Percentiles rank a stretch among this genome's conserved stretches.
Conservation (phyloP, 2,329 filamentous ascomycete genomes). For the Calonectria leucothoes region DNA sequence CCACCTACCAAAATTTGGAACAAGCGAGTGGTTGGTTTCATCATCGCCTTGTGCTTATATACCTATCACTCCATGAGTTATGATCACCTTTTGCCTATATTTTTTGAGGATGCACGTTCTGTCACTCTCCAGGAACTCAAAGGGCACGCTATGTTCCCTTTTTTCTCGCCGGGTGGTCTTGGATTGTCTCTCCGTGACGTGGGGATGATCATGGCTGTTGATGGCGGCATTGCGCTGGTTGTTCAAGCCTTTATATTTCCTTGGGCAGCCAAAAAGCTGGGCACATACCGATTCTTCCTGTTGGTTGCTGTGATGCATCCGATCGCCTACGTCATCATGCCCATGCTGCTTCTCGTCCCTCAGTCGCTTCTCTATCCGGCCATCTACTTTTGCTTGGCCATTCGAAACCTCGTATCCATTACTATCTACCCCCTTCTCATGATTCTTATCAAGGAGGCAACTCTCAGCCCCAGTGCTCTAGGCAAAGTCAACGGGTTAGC, state of each 20-base stretch:
- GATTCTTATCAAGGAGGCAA: conserved; percentile 76
- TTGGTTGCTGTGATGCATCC: conserved; percentile 70
- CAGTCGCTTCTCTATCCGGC: conserved; percentile 62
- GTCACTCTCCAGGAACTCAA: conserved; percentile 51
- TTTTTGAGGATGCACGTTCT: conserved; percentile 81
- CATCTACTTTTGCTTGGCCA: conserved; percentile 67
- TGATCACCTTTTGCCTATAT: conserved; percentile 92
- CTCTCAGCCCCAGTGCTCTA: conserved; percentile 65
- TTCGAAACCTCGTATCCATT: conserved; percentile 72
- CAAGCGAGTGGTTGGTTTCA: conserved; percentile 77
- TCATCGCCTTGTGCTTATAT: conserved; percentile 88
- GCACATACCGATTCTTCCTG: conserved; percentile 70
- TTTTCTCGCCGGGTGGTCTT: conserved; percentile 71
- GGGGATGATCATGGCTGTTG: conserved; percentile 69
- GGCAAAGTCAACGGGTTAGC: conserved; percentile 75
- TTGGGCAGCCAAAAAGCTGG: conserved; percentile 66
- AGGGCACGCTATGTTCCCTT: conserved; percentile 50
- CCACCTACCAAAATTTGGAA: conserved; percentile 58
- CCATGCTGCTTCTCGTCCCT: conserved; percentile 67
- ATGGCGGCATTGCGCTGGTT: conserved; percentile 69
- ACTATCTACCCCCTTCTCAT: conserved; percentile 74
- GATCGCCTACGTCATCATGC: conserved; percentile 70
- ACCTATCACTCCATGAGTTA: conserved; percentile 97
- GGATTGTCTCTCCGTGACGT: conserved; percentile 72
- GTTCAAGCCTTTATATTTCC: conserved; percentile 73